Percentiles rank a stretch among this genome's conserved stretches.
Evolutionary conservation across 208 protist genomes (phyloP).

Genomic region (Leishmania turanica): DNA sequence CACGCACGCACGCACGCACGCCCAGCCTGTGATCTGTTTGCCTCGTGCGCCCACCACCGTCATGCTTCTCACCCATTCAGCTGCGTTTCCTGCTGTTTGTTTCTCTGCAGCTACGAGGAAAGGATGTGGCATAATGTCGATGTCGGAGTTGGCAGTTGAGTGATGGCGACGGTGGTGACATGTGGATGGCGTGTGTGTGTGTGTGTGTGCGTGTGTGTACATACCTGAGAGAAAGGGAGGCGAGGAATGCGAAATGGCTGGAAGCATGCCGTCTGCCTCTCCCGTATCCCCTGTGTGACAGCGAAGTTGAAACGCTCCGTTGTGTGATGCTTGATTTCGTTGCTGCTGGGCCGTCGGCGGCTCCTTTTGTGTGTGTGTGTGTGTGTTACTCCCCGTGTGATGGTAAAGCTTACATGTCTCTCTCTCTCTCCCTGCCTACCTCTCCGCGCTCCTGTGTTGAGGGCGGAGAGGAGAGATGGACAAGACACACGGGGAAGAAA

Average conservation of each 20-base stretch:
- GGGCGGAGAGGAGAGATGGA: background rate
- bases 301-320: background rate
- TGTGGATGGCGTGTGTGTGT: background rate
- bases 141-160: background rate
- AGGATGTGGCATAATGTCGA: background rate
- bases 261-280: background rate
- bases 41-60: background rate
- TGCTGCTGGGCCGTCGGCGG: background rate
- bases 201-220: background rate
- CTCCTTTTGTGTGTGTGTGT: background rate
- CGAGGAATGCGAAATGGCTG: background rate
- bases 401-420: background rate
- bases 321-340: background rate
- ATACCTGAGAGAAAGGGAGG: background rate
- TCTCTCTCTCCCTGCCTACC: background rate
- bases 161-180: background rate
- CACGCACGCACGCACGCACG: background rate
- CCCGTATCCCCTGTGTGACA: background rate
- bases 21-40: background rate
- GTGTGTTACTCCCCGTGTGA: background rate
- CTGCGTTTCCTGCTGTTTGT: background rate
- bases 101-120: constrained; percentile 1
- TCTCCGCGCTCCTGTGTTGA: background rate
- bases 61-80: background rate
- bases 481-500: too few relatives aligned